Conservation (phyloP, 2,329 filamentous ascomycete species). For the Fusarium tuaranense region DNA sequence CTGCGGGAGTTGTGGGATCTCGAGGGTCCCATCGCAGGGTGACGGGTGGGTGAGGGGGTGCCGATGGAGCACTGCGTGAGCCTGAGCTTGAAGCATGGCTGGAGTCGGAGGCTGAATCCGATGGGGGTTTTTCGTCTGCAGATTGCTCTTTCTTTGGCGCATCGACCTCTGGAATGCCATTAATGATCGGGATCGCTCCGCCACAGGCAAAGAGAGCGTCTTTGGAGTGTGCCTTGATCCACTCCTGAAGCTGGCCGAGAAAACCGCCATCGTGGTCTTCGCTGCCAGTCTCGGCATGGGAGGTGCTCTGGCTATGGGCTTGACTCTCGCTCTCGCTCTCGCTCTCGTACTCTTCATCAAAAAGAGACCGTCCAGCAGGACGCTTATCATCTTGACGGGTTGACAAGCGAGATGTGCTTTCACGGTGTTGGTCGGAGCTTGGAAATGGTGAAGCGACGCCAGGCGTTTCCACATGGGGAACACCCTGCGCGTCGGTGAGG, state of each 20-base stretch:
- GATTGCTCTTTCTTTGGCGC: neutral
- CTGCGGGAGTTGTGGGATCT: neutral
- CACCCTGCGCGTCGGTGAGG: neutral
- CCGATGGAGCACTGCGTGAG: neutral
- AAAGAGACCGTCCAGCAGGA: neutral
- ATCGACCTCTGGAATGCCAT: neutral
- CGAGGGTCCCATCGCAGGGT: conserved; percentile 7
- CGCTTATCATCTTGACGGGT: neutral
- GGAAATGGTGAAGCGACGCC: neutral
- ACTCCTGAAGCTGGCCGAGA: neutral
- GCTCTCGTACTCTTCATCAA: neutral
- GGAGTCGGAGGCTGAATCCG: neutral
- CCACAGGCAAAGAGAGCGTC: neutral
- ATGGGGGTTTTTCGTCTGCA: neutral
- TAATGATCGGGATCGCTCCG: neutral
- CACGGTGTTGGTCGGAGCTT: neutral
- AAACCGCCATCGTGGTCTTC: neutral
- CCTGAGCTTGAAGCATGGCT: neutral
- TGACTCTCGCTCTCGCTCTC: neutral
- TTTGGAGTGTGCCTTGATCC: neutral
- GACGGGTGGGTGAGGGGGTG: neutral
- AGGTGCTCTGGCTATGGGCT: neutral
- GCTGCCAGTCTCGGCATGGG: neutral
- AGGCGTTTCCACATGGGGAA: neutral
- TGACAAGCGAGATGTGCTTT: neutral